Conservation (phyloP, 2,329 filamentous ascomycete species). For the Talaromyces amestolkiae region DNA sequence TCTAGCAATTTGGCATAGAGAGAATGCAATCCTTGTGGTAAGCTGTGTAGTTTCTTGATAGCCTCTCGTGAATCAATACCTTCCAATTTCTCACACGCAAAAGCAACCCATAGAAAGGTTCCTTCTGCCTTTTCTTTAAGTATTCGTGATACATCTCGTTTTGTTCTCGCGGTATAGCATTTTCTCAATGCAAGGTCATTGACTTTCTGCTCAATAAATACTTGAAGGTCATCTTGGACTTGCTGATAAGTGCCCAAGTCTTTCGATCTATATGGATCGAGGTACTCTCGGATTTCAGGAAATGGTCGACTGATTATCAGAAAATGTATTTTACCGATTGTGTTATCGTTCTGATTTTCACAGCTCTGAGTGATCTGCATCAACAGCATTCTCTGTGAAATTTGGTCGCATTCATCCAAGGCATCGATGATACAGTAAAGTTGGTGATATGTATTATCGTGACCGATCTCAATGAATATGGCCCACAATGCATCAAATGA, state of each 20-base stretch:
- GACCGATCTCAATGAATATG: slow-evolving; percentile 16
- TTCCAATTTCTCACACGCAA: slow-evolving; percentile 4
- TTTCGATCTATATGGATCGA: neutral
- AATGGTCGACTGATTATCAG: slow-evolving; percentile 11
- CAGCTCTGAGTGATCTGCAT: too few relatives aligned
- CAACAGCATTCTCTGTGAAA: too few relatives aligned
- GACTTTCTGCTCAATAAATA: slow-evolving; percentile 11
- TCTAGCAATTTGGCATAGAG: too few relatives aligned
- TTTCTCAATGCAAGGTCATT: neutral
- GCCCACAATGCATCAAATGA: slow-evolving; percentile 6
- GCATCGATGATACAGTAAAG: slow-evolving; percentile 25
- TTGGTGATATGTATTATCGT: neutral
- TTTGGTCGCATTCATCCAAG: slow-evolving; percentile 23
- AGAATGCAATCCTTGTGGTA: neutral
- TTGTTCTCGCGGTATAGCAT: neutral
- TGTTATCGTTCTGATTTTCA: too few relatives aligned
- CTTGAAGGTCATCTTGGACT: neutral
- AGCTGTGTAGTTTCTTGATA: slow-evolving; percentile 5
- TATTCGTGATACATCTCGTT: neutral
- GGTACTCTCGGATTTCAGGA: slow-evolving; percentile 2
- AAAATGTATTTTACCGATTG: neutral
- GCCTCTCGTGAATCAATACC: neutral
- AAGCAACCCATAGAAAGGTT: slow-evolving; percentile 16
- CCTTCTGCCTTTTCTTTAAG: slow-evolving; percentile 13
- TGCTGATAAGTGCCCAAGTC: neutral